Evolutionary conservation across 1,284 basidiomycete genomes (phyloP), one percentile per base, ranked within the genome.

Genomic region (Ustilago xerochloae): DNA sequence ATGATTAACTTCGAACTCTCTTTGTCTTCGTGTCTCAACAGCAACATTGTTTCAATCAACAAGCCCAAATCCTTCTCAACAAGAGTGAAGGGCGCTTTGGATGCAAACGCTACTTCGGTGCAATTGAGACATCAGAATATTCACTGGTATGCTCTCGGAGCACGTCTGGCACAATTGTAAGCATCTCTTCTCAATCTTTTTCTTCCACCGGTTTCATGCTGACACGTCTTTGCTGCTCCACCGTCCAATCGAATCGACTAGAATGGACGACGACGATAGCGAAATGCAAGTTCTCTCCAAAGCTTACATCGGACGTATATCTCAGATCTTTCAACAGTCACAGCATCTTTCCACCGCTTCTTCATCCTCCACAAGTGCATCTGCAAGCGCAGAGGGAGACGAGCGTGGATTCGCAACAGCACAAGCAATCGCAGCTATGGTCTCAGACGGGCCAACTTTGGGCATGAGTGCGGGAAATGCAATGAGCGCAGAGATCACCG

Each of bases 141-240:
- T 6, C 72, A 78, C 46, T 84, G 81, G 81, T 84, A 83, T 59
- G 82, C 81, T 12, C 56, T 84, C 2, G 82, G 79, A 5, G 52
- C 69, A 12, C 73, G 82, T 0, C 66, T 84, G 1, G 80, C 76
- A n/a, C 61, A 73, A 22, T 41, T 82, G 78, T 80, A 56, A 66
- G 77, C 29, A 22, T 6, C 13, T 4, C 7, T 18, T 16, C 18
- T 8, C 12, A 9, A 8, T 10, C n/a, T 32, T n/a, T n/a, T n/a
- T n/a, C n/a, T n/a, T n/a, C n/a, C n/a, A n/a, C n/a, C n/a, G n/a
- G n/a, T n/a, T n/a, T n/a, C 6, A 33, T 32, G 10, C 9, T 24
- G 13, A 13, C 10, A 1, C 13, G 10, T 9, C 33, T 22, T 50
- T 0, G 15, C 36, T 15, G 4, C 28, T 28, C n/a, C 24, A 22